Evolutionary conservation across 257 asterid genomes (phyloP), one percentile per base, ranked within the genome.

Genomic region (Paraleonurus japonicus): DNA sequence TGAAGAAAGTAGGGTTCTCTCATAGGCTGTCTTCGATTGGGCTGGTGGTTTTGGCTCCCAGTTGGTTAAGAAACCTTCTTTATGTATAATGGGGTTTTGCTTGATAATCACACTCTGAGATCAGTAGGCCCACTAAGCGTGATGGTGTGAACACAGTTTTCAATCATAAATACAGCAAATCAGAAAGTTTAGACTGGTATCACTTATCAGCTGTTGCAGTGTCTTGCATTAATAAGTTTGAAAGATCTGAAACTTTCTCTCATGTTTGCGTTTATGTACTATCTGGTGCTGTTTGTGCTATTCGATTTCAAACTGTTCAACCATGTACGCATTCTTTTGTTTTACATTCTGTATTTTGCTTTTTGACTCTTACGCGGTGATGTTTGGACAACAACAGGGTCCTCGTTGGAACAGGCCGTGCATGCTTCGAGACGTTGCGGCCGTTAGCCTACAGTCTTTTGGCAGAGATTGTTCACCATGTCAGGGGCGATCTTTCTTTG

Each of bases 391-490:
- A 61, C 75, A 28, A 76, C 87, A 95, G 99, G 90, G 99, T 95
- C 74, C 99, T 95, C 78, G 97, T 95, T 82, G 99, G 99, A 79
- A 88, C 92, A 70, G 99, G 99, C 41, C 84, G 96, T 74, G 99
- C 99, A 59, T 95, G 99, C 88, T 95, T 88, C 65, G 99, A 95
- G 88, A 87, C 96, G 69, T 84, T 95, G 84, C 88, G 99, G 79
- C 99, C 99, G 47, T 84, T 95, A 85, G 99, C 99, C 12, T 95
- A 95, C 83, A 95, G 99, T 85, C 92, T 95, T 78, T 80, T 95
- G 85, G 99, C 99, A 54, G 99, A 95, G 88, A 89, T 95, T 67
- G 98, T 92, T 81, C 99, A 95, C 81, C 98, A 92, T 82, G 97
- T 95, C 75, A 84, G 98, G 78, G 97, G 86, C 73, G 98, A 89